Evolutionary conservation across 345 rosid genomes (phyloP).

Genomic region (Pseudoturritis turrita): DNA sequence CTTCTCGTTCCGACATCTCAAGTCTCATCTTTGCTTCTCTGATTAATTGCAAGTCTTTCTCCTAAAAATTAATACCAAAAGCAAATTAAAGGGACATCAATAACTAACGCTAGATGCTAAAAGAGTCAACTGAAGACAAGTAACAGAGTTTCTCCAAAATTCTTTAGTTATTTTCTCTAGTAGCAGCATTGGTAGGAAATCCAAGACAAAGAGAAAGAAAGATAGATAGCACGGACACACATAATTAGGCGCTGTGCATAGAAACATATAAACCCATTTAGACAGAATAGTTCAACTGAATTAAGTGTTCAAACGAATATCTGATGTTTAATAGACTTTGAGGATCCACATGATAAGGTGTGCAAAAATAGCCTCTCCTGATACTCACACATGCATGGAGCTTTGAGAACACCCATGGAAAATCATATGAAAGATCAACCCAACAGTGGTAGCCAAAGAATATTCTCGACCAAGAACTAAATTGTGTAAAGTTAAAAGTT

Average conservation of each 20-base stretch:
- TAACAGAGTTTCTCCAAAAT: neutral
- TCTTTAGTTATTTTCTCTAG: neutral
- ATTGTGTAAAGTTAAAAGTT: neutral
- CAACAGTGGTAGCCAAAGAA: neutral
- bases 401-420: neutral
- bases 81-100: neutral
- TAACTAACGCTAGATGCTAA: neutral
- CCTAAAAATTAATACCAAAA: conserved; percentile 39
- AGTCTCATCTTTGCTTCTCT: conserved; percentile 57
- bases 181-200: neutral
- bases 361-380: neutral
- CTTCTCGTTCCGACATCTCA: conserved; percentile 66
- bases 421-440: neutral
- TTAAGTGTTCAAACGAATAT: neutral
- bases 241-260: neutral
- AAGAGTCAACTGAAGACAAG: neutral
- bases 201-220: neutral
- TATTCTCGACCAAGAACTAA: neutral
- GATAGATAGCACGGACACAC: neutral
- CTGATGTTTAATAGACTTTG: neutral
- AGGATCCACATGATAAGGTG: neutral
- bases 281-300: neutral
- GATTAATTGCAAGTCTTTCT: conserved; percentile 52
- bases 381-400: neutral
- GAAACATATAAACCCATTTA: neutral